Base-by-base conservation (phyloP, 2,329 filamentous ascomycete species). In the Xylariaceae sp. region DNA sequence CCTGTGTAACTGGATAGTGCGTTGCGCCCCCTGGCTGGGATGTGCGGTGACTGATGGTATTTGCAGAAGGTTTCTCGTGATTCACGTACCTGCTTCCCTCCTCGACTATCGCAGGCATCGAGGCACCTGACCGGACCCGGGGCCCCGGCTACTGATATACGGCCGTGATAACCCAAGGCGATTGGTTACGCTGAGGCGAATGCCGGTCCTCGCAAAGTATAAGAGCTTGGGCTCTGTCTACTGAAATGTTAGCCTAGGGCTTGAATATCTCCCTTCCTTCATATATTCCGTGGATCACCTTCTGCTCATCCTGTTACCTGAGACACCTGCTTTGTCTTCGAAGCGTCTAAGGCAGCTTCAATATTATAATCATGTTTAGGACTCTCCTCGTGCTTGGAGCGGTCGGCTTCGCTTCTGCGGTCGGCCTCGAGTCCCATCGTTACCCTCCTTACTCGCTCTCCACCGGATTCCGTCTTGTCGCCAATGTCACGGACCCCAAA, bases 401-500 rank as follows among this genome's bases (percentile, higher is more conserved):
- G 2, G 49, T 51, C 19, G 44, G 50, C 53, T 13, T 56, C 9
- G 48, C 39, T 8, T 44, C 57, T 21, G 57, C 59, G n/a, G 30
- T 34, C 5, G 54, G 54, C n/a, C 41, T 61, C 13, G 19, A 32
- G 10, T 15, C 32, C 37, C 54, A 52, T 1, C 15, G 55, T 47
- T 65, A 65, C 44, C 63, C 65, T 18, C 58, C 59, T 9, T 61
- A 59, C 18, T 54, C 46, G 2, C 37, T 51, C 9, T 65, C 65
- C 8, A 63, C 55, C 5, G 64, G 69, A 49, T 77, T 77, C 67
- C 68, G 65, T 36, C 69, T 78, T 26, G 66, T 76, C 18, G 71
- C 74, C 62, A 76, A 77, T 55, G 72, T 78, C 37, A 74, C 73
- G 8, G 68, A 75, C 60, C 67, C 65, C 1, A 57, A 67, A 13